phyloP scores from a whole-genome alignment of 352 stramenopile species.

The Pythium aquatile region DNA sequence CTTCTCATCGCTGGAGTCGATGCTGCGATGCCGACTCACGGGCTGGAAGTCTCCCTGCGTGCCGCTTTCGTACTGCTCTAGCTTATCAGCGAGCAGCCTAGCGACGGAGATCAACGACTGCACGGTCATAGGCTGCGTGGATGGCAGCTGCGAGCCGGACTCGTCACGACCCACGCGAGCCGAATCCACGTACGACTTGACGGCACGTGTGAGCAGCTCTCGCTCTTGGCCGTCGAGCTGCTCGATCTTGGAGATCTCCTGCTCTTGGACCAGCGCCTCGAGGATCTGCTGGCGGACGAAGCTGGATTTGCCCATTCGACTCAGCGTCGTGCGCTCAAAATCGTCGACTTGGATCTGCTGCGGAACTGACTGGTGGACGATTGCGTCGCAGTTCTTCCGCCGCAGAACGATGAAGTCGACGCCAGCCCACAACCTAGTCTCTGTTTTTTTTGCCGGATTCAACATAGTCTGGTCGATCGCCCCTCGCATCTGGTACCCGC shows the following conservation, averaged over 20 bases:
- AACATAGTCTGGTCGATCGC: slow-evolving; percentile 54
- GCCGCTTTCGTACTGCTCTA: slow-evolving; percentile 40
- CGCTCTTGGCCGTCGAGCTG: slow-evolving; percentile 31
- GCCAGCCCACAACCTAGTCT: slow-evolving; percentile 41
- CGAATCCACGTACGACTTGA: slow-evolving; percentile 42
- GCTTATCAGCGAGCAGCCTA: slow-evolving; percentile 42
- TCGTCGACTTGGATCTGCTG: slow-evolving; percentile 35
- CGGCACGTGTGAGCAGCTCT: slow-evolving; percentile 29
- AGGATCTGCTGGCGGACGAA: slow-evolving; percentile 47
- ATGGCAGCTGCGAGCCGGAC: background rate
- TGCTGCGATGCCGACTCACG: slow-evolving; percentile 3
- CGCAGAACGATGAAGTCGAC: slow-evolving; percentile 73
- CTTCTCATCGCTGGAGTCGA: slow-evolving; percentile 21
- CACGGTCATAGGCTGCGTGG: slow-evolving; percentile 28
- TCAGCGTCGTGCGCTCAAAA: slow-evolving; percentile 56
- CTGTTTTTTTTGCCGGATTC: slow-evolving; percentile 69
- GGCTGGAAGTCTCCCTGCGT: background rate
- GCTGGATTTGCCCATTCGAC: slow-evolving; percentile 45
- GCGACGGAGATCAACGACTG: slow-evolving; percentile 44
- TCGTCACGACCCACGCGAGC: slow-evolving; percentile 14
- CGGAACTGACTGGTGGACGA: slow-evolving; percentile 26
- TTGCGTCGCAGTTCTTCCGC: slow-evolving; percentile 26
- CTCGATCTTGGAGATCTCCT: slow-evolving; percentile 38
- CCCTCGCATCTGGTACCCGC: slow-evolving; percentile 66
- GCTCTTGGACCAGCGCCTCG: slow-evolving; percentile 53